Evolutionary conservation across 805 yeast species (phyloP), one percentile per base, ranked within the genome.

Genomic region (Candida ascalaphidarum): DNA sequence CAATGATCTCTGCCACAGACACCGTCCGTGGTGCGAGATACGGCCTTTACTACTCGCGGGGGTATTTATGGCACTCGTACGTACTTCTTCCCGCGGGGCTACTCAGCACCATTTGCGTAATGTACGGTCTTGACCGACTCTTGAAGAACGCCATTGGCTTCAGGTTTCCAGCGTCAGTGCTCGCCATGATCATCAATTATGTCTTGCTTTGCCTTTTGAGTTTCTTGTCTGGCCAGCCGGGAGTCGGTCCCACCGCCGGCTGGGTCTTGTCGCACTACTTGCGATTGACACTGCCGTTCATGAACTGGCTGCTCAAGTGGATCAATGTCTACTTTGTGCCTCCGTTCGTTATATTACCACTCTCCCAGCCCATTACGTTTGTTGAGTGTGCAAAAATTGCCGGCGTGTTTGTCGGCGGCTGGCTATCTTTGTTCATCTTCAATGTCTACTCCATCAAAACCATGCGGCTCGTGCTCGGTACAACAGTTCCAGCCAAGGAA

Each of bases 321-420:
- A 82, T 81, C 54, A 80, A 78, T 46, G 67, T 79, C 5, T 80
- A 77, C 45, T 82, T 81, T 60, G 74, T 83, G 1, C 89, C 92
- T 1, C 76, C 86, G 0, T 81, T 82, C 45, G 72, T 81, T 20
- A 69, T 77, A 1, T 61, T 81, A 19, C 89, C 89, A 0, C 60
- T 80, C 29, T 69, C 83, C 10, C 67, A 70, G 11, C 68, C 69
- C 34, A 76, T 82, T 26, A 59, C 77, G 11, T 77, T 76, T 23
- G 68, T 65, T 14, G 89, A 81, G 40, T 82, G 83, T 7, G 59
- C 78, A 40, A 76, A 76, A 28, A 81, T 81, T 20, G 83, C 81
- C 1, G 89, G 77, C 0, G 81, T 81, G 6, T 82, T 81, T 40
- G 61, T 77, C 5, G 37, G 79, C 27, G 89, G 92, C 0, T 78